Conservation (phyloP, 768 basidiomycete species). For the Dioszegia hungarica region DNA sequence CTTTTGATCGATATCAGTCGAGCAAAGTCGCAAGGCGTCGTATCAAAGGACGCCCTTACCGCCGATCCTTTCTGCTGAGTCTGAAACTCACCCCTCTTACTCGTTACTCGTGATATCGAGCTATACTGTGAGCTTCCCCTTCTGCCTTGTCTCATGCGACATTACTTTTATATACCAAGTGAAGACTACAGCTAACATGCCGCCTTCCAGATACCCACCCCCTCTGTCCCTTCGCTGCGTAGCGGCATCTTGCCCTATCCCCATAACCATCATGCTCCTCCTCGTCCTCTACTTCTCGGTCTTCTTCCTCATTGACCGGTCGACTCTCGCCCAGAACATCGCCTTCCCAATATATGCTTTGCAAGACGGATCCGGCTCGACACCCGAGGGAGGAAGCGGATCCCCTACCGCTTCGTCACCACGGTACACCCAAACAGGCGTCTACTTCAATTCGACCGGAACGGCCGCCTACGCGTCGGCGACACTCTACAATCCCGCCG, state of each 20-base stretch:
- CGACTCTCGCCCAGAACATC: not conserved
- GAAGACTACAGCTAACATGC: not conserved
- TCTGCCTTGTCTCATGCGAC: not conserved
- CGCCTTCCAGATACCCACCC: conserved; percentile 1
- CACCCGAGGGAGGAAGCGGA: too few species aligned
- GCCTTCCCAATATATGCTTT: too few species aligned
- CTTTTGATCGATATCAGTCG: too few species aligned
- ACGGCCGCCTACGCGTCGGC: not conserved
- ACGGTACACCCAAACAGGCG: conserved; percentile 2
- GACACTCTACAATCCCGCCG: conserved; percentile 4
- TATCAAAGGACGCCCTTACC: too few species aligned
- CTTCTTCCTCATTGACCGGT: not conserved
- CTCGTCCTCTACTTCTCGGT: not conserved
- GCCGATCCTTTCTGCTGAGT: too few species aligned
- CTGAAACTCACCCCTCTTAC: too few species aligned
- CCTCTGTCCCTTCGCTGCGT: not conserved
- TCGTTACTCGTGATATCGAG: too few species aligned
- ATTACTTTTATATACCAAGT: not conserved
- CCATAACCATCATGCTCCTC: not conserved
- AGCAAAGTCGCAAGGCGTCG: too few species aligned
- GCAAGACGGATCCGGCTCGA: too few species aligned
- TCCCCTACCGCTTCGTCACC: not conserved
- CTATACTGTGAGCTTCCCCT: not conserved
- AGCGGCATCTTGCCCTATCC: too few species aligned
- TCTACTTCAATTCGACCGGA: conserved; percentile 9